These are phyloP conservation scores for Boechera divaricarpa DNA, from an alignment of 345 rosid genomes.

Conservation along the genomic window DNA sequence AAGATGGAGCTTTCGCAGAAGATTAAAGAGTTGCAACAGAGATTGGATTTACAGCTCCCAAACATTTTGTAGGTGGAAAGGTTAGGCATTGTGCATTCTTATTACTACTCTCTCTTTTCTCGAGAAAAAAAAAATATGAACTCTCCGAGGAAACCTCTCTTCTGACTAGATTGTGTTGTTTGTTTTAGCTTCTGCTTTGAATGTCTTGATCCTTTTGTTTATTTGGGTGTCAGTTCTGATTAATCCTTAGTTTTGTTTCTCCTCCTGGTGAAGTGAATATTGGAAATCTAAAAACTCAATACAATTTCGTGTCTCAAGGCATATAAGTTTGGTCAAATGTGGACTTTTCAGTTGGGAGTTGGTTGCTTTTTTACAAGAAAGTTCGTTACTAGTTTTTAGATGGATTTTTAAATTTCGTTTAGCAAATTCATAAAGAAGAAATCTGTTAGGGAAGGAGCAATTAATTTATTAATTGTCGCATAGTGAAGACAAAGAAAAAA, in stretches of 20 bases:
- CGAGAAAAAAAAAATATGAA: constrained; percentile 6
- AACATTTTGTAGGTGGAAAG: constrained; percentile 77
- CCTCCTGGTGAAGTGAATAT: constrained; percentile 16
- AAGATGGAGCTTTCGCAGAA: constrained; percentile 78
- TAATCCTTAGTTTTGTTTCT: neutral
- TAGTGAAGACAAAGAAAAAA: neutral
- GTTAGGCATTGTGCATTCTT: constrained; percentile 75
- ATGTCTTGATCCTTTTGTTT: neutral
- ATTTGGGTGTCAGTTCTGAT: neutral
- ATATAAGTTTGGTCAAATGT: neutral
- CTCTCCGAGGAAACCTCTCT: constrained; percentile 38
- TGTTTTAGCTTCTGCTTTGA: constrained; percentile 8
- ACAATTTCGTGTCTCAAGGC: neutral
- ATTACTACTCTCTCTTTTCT: constrained; percentile 36
- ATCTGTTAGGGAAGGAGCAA: neutral
- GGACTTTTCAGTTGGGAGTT: neutral
- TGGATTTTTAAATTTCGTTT: neutral
- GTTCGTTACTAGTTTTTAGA: neutral
- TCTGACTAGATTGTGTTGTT: constrained; percentile 5
- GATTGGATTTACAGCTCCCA: too few species aligned
- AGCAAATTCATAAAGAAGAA: neutral
- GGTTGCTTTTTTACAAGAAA: neutral
- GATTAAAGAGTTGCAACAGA: constrained; percentile 80
- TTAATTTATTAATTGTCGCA: neutral
- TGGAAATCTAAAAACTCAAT: neutral